Conservation (phyloP, 2,329 filamentous ascomycete species). For the Penicillium palitans region DNA sequence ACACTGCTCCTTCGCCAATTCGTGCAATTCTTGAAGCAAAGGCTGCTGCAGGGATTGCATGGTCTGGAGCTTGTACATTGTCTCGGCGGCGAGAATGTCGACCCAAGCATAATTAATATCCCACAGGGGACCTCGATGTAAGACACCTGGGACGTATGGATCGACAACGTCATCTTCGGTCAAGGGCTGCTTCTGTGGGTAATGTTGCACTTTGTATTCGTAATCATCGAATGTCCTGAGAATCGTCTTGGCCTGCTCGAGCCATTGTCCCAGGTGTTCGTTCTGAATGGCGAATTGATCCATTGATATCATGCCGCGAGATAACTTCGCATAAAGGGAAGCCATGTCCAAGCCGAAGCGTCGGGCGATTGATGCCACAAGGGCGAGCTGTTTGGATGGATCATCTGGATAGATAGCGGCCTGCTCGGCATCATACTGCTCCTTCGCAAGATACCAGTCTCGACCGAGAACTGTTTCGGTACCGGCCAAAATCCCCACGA, state of each 20-base stretch:
- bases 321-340: conserved; percentile 69
- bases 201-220: conserved; percentile 63
- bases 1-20: conserved; percentile 68
- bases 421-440: conserved; percentile 64
- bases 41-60: conserved; percentile 57
- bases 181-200: conserved; percentile 55
- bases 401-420: conserved; percentile 61
- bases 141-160: conserved; percentile 67
- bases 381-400: conserved; percentile 66
- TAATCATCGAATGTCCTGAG: conserved; percentile 66
- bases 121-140: conserved; percentile 72
- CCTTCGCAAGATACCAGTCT: conserved; percentile 72
- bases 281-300: conserved; percentile 68
- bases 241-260: conserved; percentile 46
- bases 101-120: conserved; percentile 71
- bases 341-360: conserved; percentile 79
- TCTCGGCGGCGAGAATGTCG: conserved; percentile 74
- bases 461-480: conserved; percentile 70
- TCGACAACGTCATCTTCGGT: conserved; percentile 69
- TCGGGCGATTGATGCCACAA: conserved; percentile 65
- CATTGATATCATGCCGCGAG: conserved; percentile 62
- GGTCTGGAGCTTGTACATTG: conserved; percentile 79
- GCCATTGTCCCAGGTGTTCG: conserved; percentile 49
- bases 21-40: conserved; percentile 55
- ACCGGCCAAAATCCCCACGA: conserved; percentile 78